Conservation (phyloP, 2,329 filamentous ascomycete species). For the Pseudocercospora eumusae region DNA sequence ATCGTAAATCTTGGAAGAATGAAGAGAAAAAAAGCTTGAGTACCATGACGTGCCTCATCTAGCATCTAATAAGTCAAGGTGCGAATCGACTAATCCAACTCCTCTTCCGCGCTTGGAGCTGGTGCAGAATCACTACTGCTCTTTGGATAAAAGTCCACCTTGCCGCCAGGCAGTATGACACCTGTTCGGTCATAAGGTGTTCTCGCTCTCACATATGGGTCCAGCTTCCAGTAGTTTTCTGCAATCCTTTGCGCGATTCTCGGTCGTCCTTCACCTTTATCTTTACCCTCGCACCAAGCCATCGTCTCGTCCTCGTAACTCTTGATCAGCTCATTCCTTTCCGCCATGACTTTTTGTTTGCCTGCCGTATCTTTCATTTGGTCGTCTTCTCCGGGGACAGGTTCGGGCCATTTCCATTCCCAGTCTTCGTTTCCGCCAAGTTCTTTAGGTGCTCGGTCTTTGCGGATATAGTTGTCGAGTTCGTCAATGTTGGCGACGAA, state of each 20-base stretch:
- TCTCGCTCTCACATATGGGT: constrained; percentile 81
- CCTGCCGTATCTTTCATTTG: constrained; percentile 65
- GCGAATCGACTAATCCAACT: constrained; percentile 13
- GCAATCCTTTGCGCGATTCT: constrained; percentile 55
- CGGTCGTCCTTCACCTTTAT: constrained; percentile 34
- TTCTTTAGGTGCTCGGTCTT: constrained; percentile 72
- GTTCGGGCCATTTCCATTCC: constrained; percentile 80
- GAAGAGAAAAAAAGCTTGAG: too few relatives aligned
- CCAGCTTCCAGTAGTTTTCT: constrained; percentile 82
- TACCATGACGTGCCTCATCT: neutral
- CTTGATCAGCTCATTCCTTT: constrained; percentile 65
- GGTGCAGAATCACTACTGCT: constrained; percentile 5
- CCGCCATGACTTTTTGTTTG: constrained; percentile 63
- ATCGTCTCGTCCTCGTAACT: constrained; percentile 74
- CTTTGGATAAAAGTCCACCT: constrained; percentile 68
- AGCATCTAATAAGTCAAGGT: neutral
- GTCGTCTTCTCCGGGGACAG: constrained; percentile 72
- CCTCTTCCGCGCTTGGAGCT: constrained; percentile 8
- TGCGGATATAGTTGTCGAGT: constrained; percentile 72
- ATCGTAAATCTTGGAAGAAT: too few relatives aligned
- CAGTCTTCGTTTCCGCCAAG: constrained; percentile 85
- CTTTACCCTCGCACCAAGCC: constrained; percentile 67
- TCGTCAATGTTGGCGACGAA: constrained; percentile 84
- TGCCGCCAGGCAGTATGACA: constrained; percentile 66
- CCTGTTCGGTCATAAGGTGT: constrained; percentile 83